Percentiles rank a stretch among this genome's conserved stretches.
Conservation (phyloP, 2,329 filamentous ascomycete genomes). For the Calonectria pauciramosa region DNA sequence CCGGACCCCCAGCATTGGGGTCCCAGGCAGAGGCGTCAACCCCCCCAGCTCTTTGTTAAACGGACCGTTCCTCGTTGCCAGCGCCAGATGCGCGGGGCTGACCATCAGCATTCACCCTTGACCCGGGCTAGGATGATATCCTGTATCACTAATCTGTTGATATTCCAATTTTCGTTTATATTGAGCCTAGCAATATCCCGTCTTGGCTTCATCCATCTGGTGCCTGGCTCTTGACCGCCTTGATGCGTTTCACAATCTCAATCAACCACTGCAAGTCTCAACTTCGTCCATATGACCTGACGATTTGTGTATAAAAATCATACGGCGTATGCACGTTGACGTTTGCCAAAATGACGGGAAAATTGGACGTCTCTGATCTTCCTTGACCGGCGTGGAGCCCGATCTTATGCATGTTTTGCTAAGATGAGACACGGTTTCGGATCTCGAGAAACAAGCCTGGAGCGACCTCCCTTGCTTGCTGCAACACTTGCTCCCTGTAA, state of each 20-base stretch:
- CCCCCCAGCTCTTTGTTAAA: conserved; percentile 34
- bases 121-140: not conserved
- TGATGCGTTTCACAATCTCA: not conserved
- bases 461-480: not conserved
- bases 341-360: not conserved
- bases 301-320: not conserved
- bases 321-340: not conserved
- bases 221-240: not conserved
- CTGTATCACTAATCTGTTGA: not conserved
- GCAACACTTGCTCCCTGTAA: not conserved
- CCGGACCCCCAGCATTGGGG: conserved; percentile 17
- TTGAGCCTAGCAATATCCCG: not conserved
- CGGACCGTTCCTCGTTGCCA: conserved; percentile 43
- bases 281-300: not conserved
- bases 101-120: conserved; percentile 17
- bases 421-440: not conserved
- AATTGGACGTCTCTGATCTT: not conserved
- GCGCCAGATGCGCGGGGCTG: conserved; percentile 21
- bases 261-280: not conserved
- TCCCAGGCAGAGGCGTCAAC: conserved; percentile 21
- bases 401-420: not conserved
- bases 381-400: not conserved
- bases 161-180: not conserved
- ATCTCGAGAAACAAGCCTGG: not conserved
- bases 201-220: not conserved